Evolutionary conservation across 2,329 filamentous ascomycete genomes (phyloP), one percentile per base, ranked within the genome.

Genomic region (Talaromyces sp.): DNA sequence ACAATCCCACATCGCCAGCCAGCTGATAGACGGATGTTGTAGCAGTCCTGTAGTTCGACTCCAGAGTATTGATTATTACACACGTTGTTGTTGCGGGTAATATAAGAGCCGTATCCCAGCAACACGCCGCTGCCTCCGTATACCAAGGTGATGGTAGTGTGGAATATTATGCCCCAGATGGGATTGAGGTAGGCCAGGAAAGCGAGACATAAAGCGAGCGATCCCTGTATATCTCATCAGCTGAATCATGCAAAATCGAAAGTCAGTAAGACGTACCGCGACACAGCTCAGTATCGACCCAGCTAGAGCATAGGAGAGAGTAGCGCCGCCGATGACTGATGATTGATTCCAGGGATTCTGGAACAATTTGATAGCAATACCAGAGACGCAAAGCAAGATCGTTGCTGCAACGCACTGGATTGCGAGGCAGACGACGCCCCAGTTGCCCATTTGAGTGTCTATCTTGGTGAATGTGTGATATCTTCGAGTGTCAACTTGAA

Each of bases 1-100:
- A 52, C 62, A 16, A 64, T 64, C n/a, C 62, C 62, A 24, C 62
- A 64, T 31, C 62, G 43, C 62, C 62, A 64, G 9, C 62, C 62
- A 1, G 56, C 56, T 4, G 45, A 39, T 19, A 52, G 5, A 27
- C 47, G 62, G 8, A 64, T 50, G 16, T 48, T 50, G 33, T 60
- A 43, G 24, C 63, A 60, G 13, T 56, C n/a, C 2, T 19, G n/a
- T 14, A 45, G 6, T 5, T 37, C 45, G 6, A 3, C 14, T 22
- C 56, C 45, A 13, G 47, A n/a, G 14, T 54, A 27, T 16, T 41
- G 48, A 6, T 52, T 41, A 24, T 54, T 43, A 27, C 57, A 65
- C 7, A 47, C 16, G n/a, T 31, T 10, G 31, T 65, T 60, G 27
- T 65, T 45, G n/a, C 63, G 63, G n/a, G 57, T 60, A 19, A 65